Percentiles rank a stretch among this genome's conserved stretches.
Evolutionary conservation across 2,329 filamentous ascomycete species (phyloP).

Genomic region (Clonostachys solani): DNA sequence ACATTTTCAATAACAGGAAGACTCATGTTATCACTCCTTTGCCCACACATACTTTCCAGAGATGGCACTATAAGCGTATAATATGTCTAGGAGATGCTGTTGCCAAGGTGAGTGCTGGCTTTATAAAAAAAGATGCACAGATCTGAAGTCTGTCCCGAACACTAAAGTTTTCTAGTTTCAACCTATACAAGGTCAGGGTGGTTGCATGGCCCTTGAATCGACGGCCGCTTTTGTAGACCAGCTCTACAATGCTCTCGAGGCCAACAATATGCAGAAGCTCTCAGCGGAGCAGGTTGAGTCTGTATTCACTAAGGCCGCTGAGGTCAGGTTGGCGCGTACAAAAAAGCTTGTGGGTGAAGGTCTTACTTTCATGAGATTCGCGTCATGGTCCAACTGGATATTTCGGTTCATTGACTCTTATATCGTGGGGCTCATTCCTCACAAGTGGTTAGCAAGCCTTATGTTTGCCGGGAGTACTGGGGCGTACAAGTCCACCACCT

Average conservation of each 20-base stretch:
- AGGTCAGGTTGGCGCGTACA: background rate
- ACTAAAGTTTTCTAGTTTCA: background rate
- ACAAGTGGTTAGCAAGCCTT: background rate
- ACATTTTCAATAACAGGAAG: constrained; percentile 18
- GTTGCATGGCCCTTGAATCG: background rate
- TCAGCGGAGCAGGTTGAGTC: background rate
- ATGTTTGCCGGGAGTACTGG: background rate
- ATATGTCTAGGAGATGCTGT: constrained; percentile 33
- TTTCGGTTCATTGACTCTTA: background rate
- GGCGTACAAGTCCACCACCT: background rate
- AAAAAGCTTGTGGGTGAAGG: background rate
- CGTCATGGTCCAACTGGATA: background rate
- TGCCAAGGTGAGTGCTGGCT: constrained; percentile 25
- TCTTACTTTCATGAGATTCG: background rate
- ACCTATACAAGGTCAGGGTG: background rate
- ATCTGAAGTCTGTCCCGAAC: background rate
- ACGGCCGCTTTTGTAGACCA: background rate
- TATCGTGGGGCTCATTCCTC: background rate
- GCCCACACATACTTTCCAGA: constrained; percentile 22
- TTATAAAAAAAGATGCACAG: background rate
- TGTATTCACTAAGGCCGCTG: background rate
- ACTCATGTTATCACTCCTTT: constrained; percentile 20
- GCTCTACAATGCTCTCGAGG: background rate
- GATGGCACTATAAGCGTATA: constrained; percentile 31
- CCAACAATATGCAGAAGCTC: background rate